A percentile compares a stretch with the other conserved stretches of the same genome.
phyloP scores from a whole-genome alignment of 352 stramenopile genomes.

The Pythium rhizo-oryzae region DNA sequence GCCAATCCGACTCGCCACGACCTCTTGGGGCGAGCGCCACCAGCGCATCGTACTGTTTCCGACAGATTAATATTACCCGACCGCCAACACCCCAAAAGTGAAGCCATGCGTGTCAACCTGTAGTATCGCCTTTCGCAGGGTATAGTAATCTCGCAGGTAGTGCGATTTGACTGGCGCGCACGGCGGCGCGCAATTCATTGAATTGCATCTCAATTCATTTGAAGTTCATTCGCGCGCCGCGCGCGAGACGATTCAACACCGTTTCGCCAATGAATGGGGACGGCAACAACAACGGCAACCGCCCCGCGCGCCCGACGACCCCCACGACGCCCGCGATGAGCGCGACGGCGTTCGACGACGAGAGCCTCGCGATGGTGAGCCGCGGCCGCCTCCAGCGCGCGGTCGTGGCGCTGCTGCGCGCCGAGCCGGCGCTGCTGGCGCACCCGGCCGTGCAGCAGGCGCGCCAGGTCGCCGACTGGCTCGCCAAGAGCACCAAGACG shows the following conservation, averaged over 20 bases:
- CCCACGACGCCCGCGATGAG: conserved; percentile 2
- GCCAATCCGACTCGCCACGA: conserved; percentile 10
- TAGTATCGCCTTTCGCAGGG: conserved; percentile 23
- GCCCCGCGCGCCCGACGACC: background rate
- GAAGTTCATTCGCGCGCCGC: conserved; percentile 5
- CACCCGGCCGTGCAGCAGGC: conserved; percentile 49
- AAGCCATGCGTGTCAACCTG: conserved; percentile 27
- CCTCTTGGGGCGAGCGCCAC: conserved; percentile 10
- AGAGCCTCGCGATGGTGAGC: conserved; percentile 34
- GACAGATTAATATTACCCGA: conserved; percentile 23
- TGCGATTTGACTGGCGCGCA: conserved; percentile 27
- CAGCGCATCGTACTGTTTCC: conserved; percentile 9
- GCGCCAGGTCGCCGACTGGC: conserved; percentile 20
- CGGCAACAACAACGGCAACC: conserved; percentile 19
- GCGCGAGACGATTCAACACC: conserved; percentile 29
- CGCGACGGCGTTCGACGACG: conserved; percentile 21
- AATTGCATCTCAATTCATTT: conserved; percentile 33
- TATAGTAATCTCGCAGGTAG: conserved; percentile 6
- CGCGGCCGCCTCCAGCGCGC: conserved; percentile 32
- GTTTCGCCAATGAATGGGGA: conserved; percentile 27
- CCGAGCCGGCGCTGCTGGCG: conserved; percentile 25
- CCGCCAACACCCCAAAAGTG: background rate
- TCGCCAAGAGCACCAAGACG: conserved; percentile 3
- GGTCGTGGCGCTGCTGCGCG: conserved; percentile 29
- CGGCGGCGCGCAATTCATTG: conserved; percentile 35